Evolutionary conservation across 495 filamentous ascomycete genomes (phyloP).

Genomic region (Tirmania nivea): DNA sequence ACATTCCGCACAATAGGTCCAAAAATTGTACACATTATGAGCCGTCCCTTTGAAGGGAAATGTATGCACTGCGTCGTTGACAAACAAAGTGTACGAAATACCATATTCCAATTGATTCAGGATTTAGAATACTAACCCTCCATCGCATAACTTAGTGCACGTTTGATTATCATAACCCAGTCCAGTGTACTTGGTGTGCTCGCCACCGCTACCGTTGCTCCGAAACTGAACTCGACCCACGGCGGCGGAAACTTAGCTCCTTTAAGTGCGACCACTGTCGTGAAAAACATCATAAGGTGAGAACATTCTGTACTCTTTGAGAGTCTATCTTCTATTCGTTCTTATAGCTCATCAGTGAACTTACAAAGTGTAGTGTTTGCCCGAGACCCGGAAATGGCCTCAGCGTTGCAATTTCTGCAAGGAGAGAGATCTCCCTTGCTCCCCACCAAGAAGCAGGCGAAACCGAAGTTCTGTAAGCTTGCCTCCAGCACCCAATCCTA

Average conservation of each 20-base stretch:
- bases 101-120: no score
- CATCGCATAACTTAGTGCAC: neutral
- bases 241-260: neutral
- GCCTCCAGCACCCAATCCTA: no score
- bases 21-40: neutral
- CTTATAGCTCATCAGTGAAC: no score
- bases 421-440: neutral
- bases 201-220: neutral
- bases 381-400: neutral
- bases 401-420: neutral
- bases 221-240: neutral
- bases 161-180: neutral
- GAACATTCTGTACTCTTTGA: neutral
- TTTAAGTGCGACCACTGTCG: neutral
- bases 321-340: no score
- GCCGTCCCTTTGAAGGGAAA: neutral
- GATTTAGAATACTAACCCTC: no score
- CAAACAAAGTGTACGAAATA: neutral
- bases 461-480: no score
- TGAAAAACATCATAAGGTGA: neutral
- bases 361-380: neutral
- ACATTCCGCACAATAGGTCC: no score
- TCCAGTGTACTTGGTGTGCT: neutral
- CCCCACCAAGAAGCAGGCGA: neutral
- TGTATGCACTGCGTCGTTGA: neutral